Base-by-base conservation (phyloP, 2,329 filamentous ascomycete species). In the Pyrenophora tritici-repentis region DNA sequence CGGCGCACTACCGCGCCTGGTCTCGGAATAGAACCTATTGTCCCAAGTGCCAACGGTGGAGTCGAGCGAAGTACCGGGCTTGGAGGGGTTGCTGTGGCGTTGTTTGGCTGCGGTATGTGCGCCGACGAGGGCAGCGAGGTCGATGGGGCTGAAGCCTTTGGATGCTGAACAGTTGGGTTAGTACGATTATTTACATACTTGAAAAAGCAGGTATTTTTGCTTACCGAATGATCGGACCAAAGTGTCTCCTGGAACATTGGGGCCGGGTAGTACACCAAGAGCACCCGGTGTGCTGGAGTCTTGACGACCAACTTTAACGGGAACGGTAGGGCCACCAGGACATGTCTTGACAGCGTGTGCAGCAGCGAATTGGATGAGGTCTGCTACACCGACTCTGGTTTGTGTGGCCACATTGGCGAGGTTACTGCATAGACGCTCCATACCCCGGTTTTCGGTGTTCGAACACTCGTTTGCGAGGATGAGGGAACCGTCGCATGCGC, bases 381-480 rank as follows among this genome's bases (percentile, higher is more conserved):
- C 71, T 17, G 63, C 71, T 13, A 65, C 57, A 4, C 70, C 68
- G 17, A 73, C 71, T 7, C 59, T 62, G 39, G 77, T 79, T 40
- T 76, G 69, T 12, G 59, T 59, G 26, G 75, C 76, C 53, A 80
- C 72, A 4, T 55, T 56, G 32, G 67, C 66, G 1, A 79, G 71
- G 44, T 74, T 73, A 3, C 59, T 56, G 13, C 74, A 76, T 20
- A 81, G 75, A 4, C 67, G 68, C 46, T 71, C 57, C 1, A 85
- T 70, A 0, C 79, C 80, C 2, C 47, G 61, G 62, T 84, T 75
- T 45, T 75, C 70, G 0, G 44, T 8, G 14, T 73, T 67, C 1
- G 62, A 58, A 53, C 74, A 74, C 42, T 73, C 71, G 16, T 66
- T 48, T 16, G 70, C 67, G 13, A 73, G 65, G 41, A 73, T 70